These are phyloP conservation scores for Arthrobotrys musiformis DNA, from an alignment of 2,329 filamentous ascomycete genomes.

Conservation along the genomic window DNA sequence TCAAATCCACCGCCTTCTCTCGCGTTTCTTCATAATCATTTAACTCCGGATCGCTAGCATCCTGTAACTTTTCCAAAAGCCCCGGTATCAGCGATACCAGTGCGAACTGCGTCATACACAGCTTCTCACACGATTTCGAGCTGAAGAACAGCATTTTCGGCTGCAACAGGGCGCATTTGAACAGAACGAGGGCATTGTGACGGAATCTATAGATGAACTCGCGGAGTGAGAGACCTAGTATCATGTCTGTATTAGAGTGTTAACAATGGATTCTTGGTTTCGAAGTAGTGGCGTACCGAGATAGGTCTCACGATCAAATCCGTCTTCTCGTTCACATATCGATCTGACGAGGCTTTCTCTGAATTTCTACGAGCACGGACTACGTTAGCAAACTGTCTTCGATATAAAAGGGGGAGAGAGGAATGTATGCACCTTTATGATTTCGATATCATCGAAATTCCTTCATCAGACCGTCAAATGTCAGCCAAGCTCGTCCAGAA, in stretches of 20 bases:
- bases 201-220: conserved; percentile 95
- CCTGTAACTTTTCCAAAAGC: conserved; percentile 88
- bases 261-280: conserved; percentile 13
- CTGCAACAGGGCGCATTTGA: conserved; percentile 93
- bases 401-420: background rate
- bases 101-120: conserved; percentile 99
- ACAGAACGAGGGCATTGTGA: conserved; percentile 89
- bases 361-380: conserved; percentile 48
- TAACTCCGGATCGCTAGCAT: conserved; percentile 93
- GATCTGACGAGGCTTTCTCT: conserved; percentile 55
- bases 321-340: conserved; percentile 50
- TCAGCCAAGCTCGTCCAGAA: conserved; percentile 37
- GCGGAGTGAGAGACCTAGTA: conserved; percentile 75
- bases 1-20: conserved; percentile 81
- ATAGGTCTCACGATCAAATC: conserved; percentile 77
- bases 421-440: conserved; percentile 71
- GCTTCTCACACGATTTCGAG: conserved; percentile 83
- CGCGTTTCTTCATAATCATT: conserved; percentile 81
- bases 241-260: conserved; percentile 57
- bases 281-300: conserved; percentile 71
- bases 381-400: conserved; percentile 57
- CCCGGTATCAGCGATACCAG: conserved; percentile 94
- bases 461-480: conserved; percentile 60
- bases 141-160: conserved; percentile 99
- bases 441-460: conserved; percentile 91